These are phyloP conservation scores for Rugosomyces carneus DNA, from an alignment of 1,284 basidiomycete genomes.

Conservation along the genomic window DNA sequence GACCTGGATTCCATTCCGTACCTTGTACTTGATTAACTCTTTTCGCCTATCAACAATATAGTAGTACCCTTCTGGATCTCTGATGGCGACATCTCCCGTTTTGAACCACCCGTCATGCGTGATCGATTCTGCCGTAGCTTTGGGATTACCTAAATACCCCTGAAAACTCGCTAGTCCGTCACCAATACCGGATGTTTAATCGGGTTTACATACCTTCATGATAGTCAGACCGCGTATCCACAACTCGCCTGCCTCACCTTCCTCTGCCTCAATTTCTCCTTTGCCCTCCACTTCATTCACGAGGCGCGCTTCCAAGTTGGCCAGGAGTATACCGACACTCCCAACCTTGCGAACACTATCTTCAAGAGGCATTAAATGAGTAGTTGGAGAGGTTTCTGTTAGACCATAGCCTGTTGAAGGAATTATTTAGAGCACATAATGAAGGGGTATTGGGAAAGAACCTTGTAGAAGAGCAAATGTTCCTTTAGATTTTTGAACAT, in stretches of 20 bases:
- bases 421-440: not conserved
- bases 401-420: constrained; percentile 61
- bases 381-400: constrained; percentile 71
- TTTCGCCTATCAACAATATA: constrained; percentile 69
- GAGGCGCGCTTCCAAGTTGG: constrained; percentile 75
- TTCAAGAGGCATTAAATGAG: constrained; percentile 38
- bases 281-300: constrained; percentile 48
- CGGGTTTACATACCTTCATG: constrained; percentile 56
- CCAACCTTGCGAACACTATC: constrained; percentile 46
- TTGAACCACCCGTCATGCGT: constrained; percentile 77
- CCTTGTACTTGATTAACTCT: constrained; percentile 84
- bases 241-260: constrained; percentile 66
- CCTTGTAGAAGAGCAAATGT: constrained; percentile 39
- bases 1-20: constrained; percentile 14
- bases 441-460: constrained; percentile 1
- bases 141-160: constrained; percentile 65
- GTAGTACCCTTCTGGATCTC: constrained; percentile 60
- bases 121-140: constrained; percentile 62
- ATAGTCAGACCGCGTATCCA: constrained; percentile 75
- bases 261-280: constrained; percentile 43
- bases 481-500: constrained; percentile 24
- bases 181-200: not conserved
- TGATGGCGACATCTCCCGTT: constrained; percentile 71
- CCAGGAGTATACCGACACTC: constrained; percentile 66
- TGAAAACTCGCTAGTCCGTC: constrained; percentile 15